Conservation (phyloP, 2,329 filamentous ascomycete genomes). For the Colletotrichum sp. region DNA sequence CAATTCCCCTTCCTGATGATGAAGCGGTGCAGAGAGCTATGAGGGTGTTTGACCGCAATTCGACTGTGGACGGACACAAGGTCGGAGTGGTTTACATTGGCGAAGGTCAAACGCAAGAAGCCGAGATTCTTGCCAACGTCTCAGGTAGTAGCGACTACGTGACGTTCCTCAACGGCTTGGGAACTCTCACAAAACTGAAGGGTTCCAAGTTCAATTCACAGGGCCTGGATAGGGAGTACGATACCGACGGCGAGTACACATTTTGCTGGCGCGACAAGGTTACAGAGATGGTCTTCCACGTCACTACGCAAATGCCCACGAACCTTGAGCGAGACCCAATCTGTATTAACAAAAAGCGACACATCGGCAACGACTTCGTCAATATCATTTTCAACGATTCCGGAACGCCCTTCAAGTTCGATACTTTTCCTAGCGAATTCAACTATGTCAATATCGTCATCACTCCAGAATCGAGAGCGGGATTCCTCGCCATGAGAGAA, state of each 20-base stretch:
- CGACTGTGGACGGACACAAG: constrained; percentile 94
- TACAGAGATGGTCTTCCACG: constrained; percentile 94
- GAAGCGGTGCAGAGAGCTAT: constrained; percentile 78
- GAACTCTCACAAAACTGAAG: constrained; percentile 80
- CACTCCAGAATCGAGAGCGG: constrained; percentile 81
- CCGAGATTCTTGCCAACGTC: constrained; percentile 85
- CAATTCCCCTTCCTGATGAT: constrained; percentile 75
- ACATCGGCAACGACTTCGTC: constrained; percentile 97
- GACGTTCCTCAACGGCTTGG: constrained; percentile 81
- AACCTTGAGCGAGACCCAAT: constrained; percentile 76
- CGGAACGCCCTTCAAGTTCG: constrained; percentile 84
- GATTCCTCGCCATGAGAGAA: constrained; percentile 71
- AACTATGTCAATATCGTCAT: constrained; percentile 98
- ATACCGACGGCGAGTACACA: constrained; percentile 84
- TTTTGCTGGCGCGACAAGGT: constrained; percentile 96
- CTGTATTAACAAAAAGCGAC: constrained; percentile 86
- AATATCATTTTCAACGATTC: constrained; percentile 99
- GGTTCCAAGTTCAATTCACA: constrained; percentile 91
- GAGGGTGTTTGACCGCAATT: constrained; percentile 81
- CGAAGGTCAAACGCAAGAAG: constrained; percentile 81
- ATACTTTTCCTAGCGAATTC: constrained; percentile 93
- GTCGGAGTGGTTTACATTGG: constrained; percentile 94
- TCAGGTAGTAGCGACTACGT: constrained; percentile 88
- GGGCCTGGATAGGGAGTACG: constrained; percentile 79
- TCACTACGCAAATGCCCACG: constrained; percentile 97